phyloP scores from a whole-genome alignment of 192 early-diverging fungal genomes.

The Gryganskiella cystojenkinii region DNA sequence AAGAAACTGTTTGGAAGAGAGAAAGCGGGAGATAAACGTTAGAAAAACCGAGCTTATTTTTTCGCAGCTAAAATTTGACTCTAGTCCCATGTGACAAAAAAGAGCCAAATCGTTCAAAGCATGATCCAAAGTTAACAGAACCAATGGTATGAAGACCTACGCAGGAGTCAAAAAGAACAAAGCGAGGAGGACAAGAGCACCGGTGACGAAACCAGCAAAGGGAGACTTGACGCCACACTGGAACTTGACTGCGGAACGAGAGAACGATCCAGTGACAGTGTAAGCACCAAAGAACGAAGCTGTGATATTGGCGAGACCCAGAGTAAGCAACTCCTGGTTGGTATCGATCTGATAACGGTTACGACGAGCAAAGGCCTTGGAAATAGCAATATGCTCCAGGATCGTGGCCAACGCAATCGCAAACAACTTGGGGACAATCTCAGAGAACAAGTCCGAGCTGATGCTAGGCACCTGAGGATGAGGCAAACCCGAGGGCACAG shows the following conservation, averaged over 20 bases:
- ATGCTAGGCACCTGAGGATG: slow-evolving; percentile 67
- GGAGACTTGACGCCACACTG: slow-evolving; percentile 89
- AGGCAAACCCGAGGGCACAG: slow-evolving; percentile 80
- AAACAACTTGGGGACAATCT: slow-evolving; percentile 63
- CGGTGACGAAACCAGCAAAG: slow-evolving; percentile 82
- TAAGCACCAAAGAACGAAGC: slow-evolving; percentile 90
- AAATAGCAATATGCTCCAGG: slow-evolving; percentile 92
- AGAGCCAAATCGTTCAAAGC: neutral
- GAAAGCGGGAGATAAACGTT: neutral
- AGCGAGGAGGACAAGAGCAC: slow-evolving; percentile 81
- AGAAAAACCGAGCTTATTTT: neutral
- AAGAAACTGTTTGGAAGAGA: slow-evolving; percentile 61
- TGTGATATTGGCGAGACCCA: slow-evolving; percentile 89
- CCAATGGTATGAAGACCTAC: slow-evolving; percentile 6
- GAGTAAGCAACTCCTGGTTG: slow-evolving; percentile 91
- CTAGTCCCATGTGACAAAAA: neutral
- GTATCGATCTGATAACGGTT: slow-evolving; percentile 83
- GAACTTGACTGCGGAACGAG: slow-evolving; percentile 91
- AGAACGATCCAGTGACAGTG: slow-evolving; percentile 94
- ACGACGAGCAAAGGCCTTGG: slow-evolving; percentile 86
- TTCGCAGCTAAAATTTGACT: neutral
- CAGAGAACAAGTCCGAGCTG: slow-evolving; percentile 59
- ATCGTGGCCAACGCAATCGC: slow-evolving; percentile 80
- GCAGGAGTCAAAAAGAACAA: slow-evolving; percentile 83
- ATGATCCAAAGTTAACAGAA: no score